Conservation (phyloP, 495 filamentous ascomycete species). For the Chaetomium tenue region DNA sequence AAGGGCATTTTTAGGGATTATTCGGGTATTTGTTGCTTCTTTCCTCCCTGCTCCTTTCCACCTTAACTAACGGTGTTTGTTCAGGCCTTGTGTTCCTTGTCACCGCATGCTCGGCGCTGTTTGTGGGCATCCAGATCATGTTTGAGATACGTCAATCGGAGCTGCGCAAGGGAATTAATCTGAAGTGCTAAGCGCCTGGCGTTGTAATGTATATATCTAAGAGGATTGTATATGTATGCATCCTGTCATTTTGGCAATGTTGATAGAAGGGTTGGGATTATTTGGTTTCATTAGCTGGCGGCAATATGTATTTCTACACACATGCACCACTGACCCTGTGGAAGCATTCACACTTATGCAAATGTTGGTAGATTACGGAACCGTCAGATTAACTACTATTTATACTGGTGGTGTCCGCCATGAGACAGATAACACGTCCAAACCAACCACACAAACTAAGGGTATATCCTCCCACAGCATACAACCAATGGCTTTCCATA, state of each 20-base stretch:
- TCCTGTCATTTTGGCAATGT: not conserved
- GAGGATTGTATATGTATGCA: not conserved
- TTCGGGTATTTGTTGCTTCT: constrained; percentile 50
- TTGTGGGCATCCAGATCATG: constrained; percentile 90
- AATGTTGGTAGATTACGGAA: not conserved
- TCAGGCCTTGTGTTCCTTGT: constrained; percentile 69
- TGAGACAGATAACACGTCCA: not conserved
- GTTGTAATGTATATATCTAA: not conserved
- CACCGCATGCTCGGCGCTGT: constrained; percentile 66
- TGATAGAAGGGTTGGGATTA: not conserved
- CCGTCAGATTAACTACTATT: not conserved
- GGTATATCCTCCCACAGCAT: constrained; percentile 17
- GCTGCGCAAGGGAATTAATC: constrained; percentile 70
- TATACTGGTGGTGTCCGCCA: not conserved
- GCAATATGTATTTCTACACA: not conserved
- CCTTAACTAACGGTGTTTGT: constrained; percentile 19
- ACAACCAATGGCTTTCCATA: not conserved
- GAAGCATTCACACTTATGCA: not conserved
- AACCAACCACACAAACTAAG: not conserved
- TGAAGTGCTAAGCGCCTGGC: constrained; percentile 66
- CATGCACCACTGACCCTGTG: not conserved
- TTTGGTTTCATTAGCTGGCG: not conserved
- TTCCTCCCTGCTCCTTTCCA: not conserved
- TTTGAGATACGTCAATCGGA: constrained; percentile 91
- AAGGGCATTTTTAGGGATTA: constrained; percentile 70